These are phyloP conservation scores for Xylariomycetidae sp. DNA, from an alignment of 2,329 filamentous ascomycete genomes.

Conservation along the genomic window DNA sequence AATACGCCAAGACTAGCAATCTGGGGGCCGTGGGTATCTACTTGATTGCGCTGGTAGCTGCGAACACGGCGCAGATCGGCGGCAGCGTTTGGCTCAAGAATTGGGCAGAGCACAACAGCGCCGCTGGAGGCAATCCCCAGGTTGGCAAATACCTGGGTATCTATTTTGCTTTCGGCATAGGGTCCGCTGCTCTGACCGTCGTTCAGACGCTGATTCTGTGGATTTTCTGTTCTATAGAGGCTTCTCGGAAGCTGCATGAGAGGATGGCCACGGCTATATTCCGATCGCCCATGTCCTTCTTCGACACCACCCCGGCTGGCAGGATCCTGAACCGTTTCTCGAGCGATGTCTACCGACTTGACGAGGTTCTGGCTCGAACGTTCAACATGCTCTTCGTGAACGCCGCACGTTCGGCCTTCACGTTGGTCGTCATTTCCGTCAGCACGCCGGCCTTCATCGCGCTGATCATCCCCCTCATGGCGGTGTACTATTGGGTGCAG, in stretches of 20 bases:
- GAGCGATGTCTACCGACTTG: slow-evolving; percentile 75
- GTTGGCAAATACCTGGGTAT: slow-evolving; percentile 89
- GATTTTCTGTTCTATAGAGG: slow-evolving; percentile 99
- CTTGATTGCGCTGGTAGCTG: slow-evolving; percentile 65
- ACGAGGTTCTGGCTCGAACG: slow-evolving; percentile 89
- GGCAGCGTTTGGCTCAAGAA: slow-evolving; percentile 87
- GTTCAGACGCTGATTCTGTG: slow-evolving; percentile 90
- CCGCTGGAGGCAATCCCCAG: slow-evolving; percentile 60
- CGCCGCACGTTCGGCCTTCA: slow-evolving; percentile 70
- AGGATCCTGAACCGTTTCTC: slow-evolving; percentile 96
- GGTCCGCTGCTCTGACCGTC: slow-evolving; percentile 77
- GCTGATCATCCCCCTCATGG: slow-evolving; percentile 73
- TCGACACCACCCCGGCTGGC: slow-evolving; percentile 94
- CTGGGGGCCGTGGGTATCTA: slow-evolving; percentile 78
- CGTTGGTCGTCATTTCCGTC: slow-evolving; percentile 75
- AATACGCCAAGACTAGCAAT: slow-evolving; percentile 95
- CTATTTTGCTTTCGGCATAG: slow-evolving; percentile 92
- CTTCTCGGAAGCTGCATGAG: slow-evolving; percentile 92
- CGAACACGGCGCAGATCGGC: slow-evolving; percentile 79
- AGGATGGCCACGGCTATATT: slow-evolving; percentile 97
- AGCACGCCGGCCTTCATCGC: slow-evolving; percentile 75
- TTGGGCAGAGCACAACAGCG: slow-evolving; percentile 79
- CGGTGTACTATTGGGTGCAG: slow-evolving; percentile 87
- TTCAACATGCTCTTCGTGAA: slow-evolving; percentile 96
- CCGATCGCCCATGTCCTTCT: slow-evolving; percentile 96